Percentiles rank a stretch among this genome's conserved stretches.
Evolutionary conservation across 106 monocot species (phyloP).

Genomic region (Apostasia ramifera): DNA sequence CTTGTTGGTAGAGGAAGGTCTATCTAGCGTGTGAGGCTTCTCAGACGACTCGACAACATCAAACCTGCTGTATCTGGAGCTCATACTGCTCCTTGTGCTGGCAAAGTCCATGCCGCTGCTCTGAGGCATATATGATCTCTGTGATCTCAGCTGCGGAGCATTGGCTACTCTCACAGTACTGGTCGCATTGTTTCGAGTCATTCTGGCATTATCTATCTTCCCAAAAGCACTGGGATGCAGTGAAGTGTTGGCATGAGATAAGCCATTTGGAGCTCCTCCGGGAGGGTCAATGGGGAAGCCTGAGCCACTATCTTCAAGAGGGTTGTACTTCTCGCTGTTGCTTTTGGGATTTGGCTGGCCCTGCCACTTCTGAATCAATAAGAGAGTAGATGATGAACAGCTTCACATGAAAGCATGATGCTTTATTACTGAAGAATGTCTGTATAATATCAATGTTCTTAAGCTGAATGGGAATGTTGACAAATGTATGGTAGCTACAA

Average conservation of each 20-base stretch:
- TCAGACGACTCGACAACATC: conserved; percentile 24
- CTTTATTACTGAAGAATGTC: too few relatives aligned
- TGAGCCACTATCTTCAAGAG: conserved; percentile 23
- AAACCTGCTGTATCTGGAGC: conserved; percentile 28
- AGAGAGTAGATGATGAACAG: background rate
- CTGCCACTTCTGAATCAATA: conserved; percentile 15
- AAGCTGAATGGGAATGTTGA: too few relatives aligned
- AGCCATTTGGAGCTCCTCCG: conserved; percentile 7
- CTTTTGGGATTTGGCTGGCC: conserved; percentile 29
- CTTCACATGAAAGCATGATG: background rate
- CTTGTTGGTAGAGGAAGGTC: conserved; percentile 30
- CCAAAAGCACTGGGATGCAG: conserved; percentile 16
- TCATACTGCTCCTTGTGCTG: conserved; percentile 16
- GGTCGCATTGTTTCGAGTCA: conserved; percentile 7
- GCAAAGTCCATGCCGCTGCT: background rate
- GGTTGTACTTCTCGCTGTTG: conserved; percentile 35
- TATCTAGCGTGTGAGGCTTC: conserved; percentile 20
- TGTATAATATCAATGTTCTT: too few relatives aligned
- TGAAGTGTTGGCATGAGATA: conserved; percentile 12
- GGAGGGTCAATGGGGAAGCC: conserved; percentile 23
- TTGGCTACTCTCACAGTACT: conserved; percentile 17
- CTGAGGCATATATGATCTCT: conserved; percentile 22
- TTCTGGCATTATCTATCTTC: too few relatives aligned
- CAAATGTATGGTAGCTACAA: too few relatives aligned
- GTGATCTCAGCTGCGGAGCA: conserved; percentile 19